Base-by-base conservation (phyloP, 106 monocot genomes). In the Cymbidium sinense region DNA sequence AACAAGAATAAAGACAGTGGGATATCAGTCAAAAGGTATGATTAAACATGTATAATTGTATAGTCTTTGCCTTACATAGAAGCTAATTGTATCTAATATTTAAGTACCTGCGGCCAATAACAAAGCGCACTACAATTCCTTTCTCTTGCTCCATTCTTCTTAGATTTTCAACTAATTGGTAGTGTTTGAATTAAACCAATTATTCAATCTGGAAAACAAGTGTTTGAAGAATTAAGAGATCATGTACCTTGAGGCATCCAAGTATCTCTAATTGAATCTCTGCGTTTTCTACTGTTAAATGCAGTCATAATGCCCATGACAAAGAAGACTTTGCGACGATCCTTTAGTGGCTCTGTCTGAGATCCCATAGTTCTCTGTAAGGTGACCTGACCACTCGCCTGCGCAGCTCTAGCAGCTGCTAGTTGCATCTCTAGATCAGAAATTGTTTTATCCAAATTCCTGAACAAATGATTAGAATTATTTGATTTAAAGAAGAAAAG, bases 231-330 rank as follows among this genome's bases (percentile, higher is more conserved):
- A 67, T 33, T 67, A 35, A 73, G 21, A 15, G 29, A 58, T 72
- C 50, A 47, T 13, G 50, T 17, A 92, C 92, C 92, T 79, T 84
- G 85, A 77, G 87, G 89, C 89, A 89, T 87, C 92, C 89, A 92
- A 36, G 89, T 92, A 34, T 85, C 78, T 78, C 92, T 77, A 28
- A 92, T 83, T 12, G 92, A 89, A 50, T 89, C 87, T 81, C 92
- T 79, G 11, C 87, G 87, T 30, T 83, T 87, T 31, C 87, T 87
- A 70, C 85, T 87, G 73, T 83, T 84, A 75, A 92, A 89, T 58
- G 87, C 81, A 74, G 89, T 92, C 20, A 92, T 87, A 34, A 89
- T 89, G 51, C 92, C 92, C 87, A 89, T 84, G 33, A 92, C 89
- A 67, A 85, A 78, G 75, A 87, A 85, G 5, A 85, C 79, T 82